Base-by-base conservation (phyloP, 2,329 filamentous ascomycete genomes). In the Fusarium sublunatum region DNA sequence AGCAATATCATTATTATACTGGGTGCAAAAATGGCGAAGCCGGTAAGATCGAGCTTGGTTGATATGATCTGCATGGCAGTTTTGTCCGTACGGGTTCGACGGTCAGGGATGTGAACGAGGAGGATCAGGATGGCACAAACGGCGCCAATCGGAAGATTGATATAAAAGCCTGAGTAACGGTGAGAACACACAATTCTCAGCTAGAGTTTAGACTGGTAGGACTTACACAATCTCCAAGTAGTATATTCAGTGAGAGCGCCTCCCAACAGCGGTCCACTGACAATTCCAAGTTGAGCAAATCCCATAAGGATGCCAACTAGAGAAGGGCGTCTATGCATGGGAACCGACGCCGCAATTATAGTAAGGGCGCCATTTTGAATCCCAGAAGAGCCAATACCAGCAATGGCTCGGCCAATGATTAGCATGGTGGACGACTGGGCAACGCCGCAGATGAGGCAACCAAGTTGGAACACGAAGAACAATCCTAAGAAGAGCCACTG, bases 391-490 rank as follows among this genome's bases (percentile, higher is more conserved):
- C 82, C 83, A 3, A 78, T 71, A 0, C 83, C 83, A 1, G 82
- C 78, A 6, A 85, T 67, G 1, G 81, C 81, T 25, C 83, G 74
- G 1, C 83, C 82, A 7, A 83, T 69, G 51, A 85, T 85, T 40
- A 85, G 74, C 73, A 80, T 78, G 1, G 70, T 70, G 0, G 78
- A 80, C n/a, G 73, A 80, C 0, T 69, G 74, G 1, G 82, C 79
- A 68, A 78, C 24, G 67, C 65, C 83, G 53, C 82, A 85, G 13
- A 85, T 74, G 2, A 83, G 65, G 10, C 77, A 82, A 2, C 83
- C 83, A 11, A 74, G 7, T 25, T 76, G 71, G 31, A 76, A 76
- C 0, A 76, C 24, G 36, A 75, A 62, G 10, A 76, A 65, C 41
- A 73, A 72, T 7, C 47, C 56, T 8, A 74, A 52, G 41, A 74